These are phyloP conservation scores for Tephrocybe sp. DNA, from an alignment of 768 basidiomycete species.

Conservation along the genomic window DNA sequence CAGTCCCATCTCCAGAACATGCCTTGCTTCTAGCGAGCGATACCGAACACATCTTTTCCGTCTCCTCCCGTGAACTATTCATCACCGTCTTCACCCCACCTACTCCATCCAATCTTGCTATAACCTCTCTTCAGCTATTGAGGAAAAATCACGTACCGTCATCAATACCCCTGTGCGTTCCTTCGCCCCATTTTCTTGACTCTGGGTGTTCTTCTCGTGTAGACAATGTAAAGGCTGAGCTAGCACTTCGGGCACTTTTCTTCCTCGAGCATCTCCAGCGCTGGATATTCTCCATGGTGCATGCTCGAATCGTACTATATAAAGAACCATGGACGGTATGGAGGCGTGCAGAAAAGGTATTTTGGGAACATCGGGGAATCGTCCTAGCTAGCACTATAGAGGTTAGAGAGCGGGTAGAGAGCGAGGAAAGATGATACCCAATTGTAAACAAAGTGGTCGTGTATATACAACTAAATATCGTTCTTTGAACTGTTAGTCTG, in stretches of 20 bases:
- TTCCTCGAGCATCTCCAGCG: constrained; percentile 36
- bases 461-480: no score
- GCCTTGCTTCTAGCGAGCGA: constrained; percentile 39
- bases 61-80: constrained; percentile 37
- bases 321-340: constrained; percentile 57
- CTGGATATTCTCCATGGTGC: constrained; percentile 31
- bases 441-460: no score
- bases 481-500: no score
- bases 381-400: no score
- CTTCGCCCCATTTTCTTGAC: constrained; percentile 26
- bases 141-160: constrained; percentile 5
- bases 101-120: not conserved
- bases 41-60: constrained; percentile 37
- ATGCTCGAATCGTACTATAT: constrained; percentile 50
- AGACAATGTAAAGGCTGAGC: constrained; percentile 8
- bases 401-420: not conserved
- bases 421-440: not conserved
- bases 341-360: constrained; percentile 33
- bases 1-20: constrained; percentile 38
- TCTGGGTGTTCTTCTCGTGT: constrained; percentile 5
- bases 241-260: constrained; percentile 26
- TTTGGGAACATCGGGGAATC: not conserved
- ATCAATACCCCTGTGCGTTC: constrained; percentile 18
- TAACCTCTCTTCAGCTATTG: constrained; percentile 10
- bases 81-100: constrained; percentile 28